Evolutionary conservation across 2,329 filamentous ascomycete genomes (phyloP).

Genomic region (Blumeria graminis): DNA sequence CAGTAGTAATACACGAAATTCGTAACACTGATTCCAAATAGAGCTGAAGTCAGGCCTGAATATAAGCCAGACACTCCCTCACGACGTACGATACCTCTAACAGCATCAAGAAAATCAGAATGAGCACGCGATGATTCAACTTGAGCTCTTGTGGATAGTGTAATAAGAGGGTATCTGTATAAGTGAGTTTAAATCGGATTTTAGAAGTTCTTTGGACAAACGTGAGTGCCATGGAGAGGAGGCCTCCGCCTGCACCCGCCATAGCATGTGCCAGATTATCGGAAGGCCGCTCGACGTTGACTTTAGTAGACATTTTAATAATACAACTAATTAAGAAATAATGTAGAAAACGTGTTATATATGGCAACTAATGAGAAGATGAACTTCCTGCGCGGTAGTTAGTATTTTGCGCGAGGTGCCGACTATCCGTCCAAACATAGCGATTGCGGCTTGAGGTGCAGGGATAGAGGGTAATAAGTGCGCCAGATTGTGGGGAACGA

Average conservation of each 20-base stretch:
- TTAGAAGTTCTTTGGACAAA: slow-evolving; percentile 20
- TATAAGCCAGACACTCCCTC: slow-evolving; percentile 81
- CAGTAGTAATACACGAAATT: slow-evolving; percentile 99
- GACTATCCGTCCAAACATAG: too few relatives aligned
- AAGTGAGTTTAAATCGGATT: slow-evolving; percentile 2
- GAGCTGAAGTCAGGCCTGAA: slow-evolving; percentile 72
- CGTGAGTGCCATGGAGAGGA: slow-evolving; percentile 90
- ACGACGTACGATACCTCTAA: slow-evolving; percentile 67
- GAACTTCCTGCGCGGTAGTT: too few relatives aligned
- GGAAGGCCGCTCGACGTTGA: slow-evolving; percentile 31
- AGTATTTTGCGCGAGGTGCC: too few relatives aligned
- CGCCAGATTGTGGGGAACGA: too few relatives aligned
- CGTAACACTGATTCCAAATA: slow-evolving; percentile 94
- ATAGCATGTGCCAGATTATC: slow-evolving; percentile 95
- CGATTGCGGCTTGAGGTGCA: too few relatives aligned
- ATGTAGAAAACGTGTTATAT: too few relatives aligned
- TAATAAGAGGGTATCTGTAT: slow-evolving; percentile 75
- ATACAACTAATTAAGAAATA: too few relatives aligned
- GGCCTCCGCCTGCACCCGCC: slow-evolving; percentile 75
- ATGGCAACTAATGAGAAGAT: too few relatives aligned
- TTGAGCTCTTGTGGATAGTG: slow-evolving; percentile 87
- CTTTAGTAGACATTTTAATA: neutral
- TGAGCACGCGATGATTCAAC: slow-evolving; percentile 90
- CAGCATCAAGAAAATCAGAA: slow-evolving; percentile 59
- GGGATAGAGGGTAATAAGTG: too few relatives aligned